phyloP scores from a whole-genome alignment of 2,329 filamentous ascomycete genomes.

The Elsinoe australis region DNA sequence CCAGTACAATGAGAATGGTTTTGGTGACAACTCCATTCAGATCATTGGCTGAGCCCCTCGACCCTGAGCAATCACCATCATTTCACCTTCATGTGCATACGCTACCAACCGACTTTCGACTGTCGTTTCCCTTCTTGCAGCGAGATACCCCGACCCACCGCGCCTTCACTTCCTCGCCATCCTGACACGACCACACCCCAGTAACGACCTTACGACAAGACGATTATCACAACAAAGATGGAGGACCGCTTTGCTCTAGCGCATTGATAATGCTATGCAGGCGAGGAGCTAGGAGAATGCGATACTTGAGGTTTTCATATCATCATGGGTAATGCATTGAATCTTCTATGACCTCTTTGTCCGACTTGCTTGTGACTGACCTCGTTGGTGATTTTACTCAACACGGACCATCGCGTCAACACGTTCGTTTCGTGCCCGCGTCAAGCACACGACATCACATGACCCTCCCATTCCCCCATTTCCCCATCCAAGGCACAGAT shows the following conservation, averaged over 20 bases:
- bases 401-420: too few relatives aligned
- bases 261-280: not conserved
- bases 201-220: not conserved
- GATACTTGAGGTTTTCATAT: not conserved
- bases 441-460: too few relatives aligned
- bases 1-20: conserved; percentile 3
- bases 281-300: conserved; percentile 1
- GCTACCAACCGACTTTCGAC: not conserved
- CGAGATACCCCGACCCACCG: not conserved
- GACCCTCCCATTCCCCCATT: too few relatives aligned
- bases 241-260: not conserved
- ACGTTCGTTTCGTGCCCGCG: too few relatives aligned
- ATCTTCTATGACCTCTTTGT: not conserved
- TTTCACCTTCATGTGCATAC: conserved; percentile 8
- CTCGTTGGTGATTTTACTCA: too few relatives aligned
- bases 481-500: too few relatives aligned
- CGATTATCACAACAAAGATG: not conserved
- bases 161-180: not conserved
- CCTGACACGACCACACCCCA: not conserved
- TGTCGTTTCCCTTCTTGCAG: not conserved
- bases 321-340: not conserved
- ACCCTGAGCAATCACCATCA: not conserved
- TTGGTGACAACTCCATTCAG: not conserved
- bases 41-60: not conserved
- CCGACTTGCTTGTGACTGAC: not conserved